Evolutionary conservation across 331 rosid genomes (phyloP), one percentile per base, ranked within the genome.

Genomic region (Rhamnella rubrinervis): DNA sequence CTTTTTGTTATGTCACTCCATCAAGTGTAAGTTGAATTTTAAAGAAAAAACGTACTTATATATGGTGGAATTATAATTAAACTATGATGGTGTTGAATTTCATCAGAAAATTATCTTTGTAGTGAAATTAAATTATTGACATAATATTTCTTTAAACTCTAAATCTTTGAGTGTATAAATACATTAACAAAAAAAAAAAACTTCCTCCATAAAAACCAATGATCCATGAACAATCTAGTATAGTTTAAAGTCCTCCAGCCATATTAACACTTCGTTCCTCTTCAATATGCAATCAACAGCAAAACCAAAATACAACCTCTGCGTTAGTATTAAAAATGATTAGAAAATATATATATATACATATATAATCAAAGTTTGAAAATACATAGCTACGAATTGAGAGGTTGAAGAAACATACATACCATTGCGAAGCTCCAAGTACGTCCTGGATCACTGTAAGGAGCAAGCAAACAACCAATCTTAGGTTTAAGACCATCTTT

Each of bases 361-460:
- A 38, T 39, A 39, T 19, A 10, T 0, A 23, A 23, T 23, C 23
- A 23, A 23, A 23, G 23, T 23, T 23, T 23, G 23, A 23, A 23
- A 0, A 28, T 2, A 35, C 17, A 9, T 41, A 46, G 14, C 7
- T 41, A 35, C 10, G 0, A 58, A 15, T 6, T 61, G 39, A 26
- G 51, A 25, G 57, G 18, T 47, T 59, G 50, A 49, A 8, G 63
- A n/a, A 26, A 5, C 64, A 20, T 17, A 38, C 85, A 66, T 82
- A 89, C 98, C 96, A 89, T 80, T 63, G 79, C 61, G 65, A 87
- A 89, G 83, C 81, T 77, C 92, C 84, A 72, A 18, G 95, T 89
- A 50, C 91, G 86, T 71, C 91, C 91, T 8, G 98, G 96, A 77
- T 92, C 95, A 39, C 87, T 92, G 87, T 92, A 92, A 56, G 96